Base-by-base conservation (phyloP, 1,284 basidiomycete genomes). In the Marasmius oreades region DNA sequence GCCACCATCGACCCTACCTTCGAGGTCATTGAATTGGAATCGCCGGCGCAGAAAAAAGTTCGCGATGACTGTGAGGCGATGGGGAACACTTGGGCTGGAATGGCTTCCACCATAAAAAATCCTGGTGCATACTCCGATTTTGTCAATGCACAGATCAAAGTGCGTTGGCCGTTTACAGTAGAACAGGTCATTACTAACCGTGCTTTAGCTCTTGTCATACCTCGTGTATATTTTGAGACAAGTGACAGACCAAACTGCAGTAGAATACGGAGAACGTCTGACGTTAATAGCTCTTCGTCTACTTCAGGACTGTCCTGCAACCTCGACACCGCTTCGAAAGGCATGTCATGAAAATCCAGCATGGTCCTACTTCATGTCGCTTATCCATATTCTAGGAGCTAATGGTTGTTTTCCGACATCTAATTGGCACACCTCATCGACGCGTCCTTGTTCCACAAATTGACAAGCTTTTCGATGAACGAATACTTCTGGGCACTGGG, bases 111-210 rank as follows among this genome's bases (percentile, higher is more conserved):
- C 24, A 87, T 94, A 54, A 84, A 82, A 65, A 97, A 98, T 68
- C 70, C 85, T 8, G 77, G 83, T 36, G 79, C 90, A 37, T 99
- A 95, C 72, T 82, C 84, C 23, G 96, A 98, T 68, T 89, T 98
- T 64, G 86, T 98, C 62, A 86, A 86, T 55, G 91, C 94, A 0
- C 96, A 99, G 71, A 92, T 97, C 67, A 99, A 95, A 81, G 93
- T 90, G 61, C 47, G 64, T 63, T 44, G 43, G n/a, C 11, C 18
- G 22, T 54, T 57, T 56, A 2, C 52, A 12, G 14, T 34, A 34
- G 2, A 33, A 51, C 26, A 16, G 33, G 47, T 44, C 18, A n/a
- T 11, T 57, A 5, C 23, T 28, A 22, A 51, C 26, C 5, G 42
- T 39, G 12, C 34, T 37, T 31, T 39, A 23, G 92, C 90, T 93